phyloP scores from a whole-genome alignment of 2,329 filamentous ascomycete species.

The Aureobasidium musti region DNA sequence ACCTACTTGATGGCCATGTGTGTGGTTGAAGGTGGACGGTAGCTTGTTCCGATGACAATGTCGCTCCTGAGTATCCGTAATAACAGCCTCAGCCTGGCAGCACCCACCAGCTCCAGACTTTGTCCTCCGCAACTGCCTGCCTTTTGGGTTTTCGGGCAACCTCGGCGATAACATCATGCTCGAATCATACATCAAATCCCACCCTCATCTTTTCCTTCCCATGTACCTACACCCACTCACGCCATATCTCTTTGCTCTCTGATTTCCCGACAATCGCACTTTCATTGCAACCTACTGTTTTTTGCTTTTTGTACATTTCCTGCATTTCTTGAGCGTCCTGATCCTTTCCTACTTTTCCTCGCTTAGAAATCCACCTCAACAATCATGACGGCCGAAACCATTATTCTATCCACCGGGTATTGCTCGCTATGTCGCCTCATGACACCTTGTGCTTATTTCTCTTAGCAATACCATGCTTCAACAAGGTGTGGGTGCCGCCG shows the following conservation, averaged over 20 bases:
- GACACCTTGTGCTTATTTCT: slow-evolving; percentile 34
- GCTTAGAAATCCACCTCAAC: slow-evolving; percentile 29
- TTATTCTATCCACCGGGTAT: slow-evolving; percentile 84
- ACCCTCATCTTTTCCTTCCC: background rate
- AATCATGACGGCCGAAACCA: slow-evolving; percentile 63
- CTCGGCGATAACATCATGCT: slow-evolving; percentile 22
- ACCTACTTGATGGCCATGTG: slow-evolving; percentile 60
- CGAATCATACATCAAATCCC: slow-evolving; percentile 21
- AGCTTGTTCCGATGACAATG: slow-evolving; percentile 1
- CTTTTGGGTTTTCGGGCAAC: slow-evolving; percentile 1
- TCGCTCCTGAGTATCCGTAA: background rate
- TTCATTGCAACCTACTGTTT: slow-evolving; percentile 13
- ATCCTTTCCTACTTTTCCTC: slow-evolving; percentile 14
- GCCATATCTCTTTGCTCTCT: background rate
- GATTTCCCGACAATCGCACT: background rate
- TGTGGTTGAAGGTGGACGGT: slow-evolving; percentile 21
- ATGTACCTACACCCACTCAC: background rate
- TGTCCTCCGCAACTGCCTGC: slow-evolving; percentile 2
- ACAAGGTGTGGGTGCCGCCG: slow-evolving; percentile 60
- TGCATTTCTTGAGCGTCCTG: background rate
- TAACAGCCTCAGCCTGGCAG: background rate
- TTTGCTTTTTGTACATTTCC: slow-evolving; percentile 1
- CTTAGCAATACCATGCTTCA: slow-evolving; percentile 79
- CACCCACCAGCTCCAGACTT: background rate
- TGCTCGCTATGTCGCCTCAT: slow-evolving; percentile 40